These are phyloP conservation scores for Heterotrichella gracilis DNA, from an alignment of 352 stramenopile genomes.

Conservation along the genomic window DNA sequence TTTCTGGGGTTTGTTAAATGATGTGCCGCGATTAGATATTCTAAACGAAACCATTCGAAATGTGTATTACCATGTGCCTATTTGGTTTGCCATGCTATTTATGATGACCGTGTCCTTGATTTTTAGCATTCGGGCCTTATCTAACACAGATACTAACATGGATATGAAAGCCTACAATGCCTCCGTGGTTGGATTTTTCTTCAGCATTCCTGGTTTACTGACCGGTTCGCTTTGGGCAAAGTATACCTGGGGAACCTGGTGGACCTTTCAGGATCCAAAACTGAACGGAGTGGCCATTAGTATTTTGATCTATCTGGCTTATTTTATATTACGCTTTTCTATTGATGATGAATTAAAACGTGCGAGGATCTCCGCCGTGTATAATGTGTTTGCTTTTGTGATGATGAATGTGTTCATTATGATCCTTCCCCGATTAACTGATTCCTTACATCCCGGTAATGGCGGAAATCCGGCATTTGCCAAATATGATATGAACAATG, in stretches of 20 bases:
- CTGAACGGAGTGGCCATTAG: neutral
- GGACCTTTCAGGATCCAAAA: constrained; percentile 1
- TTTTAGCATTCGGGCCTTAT: neutral
- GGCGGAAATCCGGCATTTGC: neutral
- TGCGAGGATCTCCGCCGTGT: neutral
- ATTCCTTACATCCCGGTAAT: neutral
- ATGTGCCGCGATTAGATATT: neutral
- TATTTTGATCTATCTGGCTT: neutral
- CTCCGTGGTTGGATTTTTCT: neutral
- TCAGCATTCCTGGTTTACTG: neutral
- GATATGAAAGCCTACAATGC: constrained; percentile 5
- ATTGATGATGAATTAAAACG: neutral
- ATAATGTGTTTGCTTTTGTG: constrained; percentile 4
- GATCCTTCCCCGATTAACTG: neutral
- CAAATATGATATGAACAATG: neutral
- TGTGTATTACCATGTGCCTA: neutral
- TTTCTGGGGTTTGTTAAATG: neutral
- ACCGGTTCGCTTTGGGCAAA: neutral
- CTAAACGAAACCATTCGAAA: constrained; percentile 1
- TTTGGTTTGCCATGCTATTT: constrained; percentile 6
- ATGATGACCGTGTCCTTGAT: neutral
- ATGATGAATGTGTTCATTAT: constrained; percentile 9
- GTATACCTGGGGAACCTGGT: neutral
- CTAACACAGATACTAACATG: neutral
- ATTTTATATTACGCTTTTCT: neutral